Conservation (phyloP, 805 yeast species). For the Kluyveromyces siamensis region DNA sequence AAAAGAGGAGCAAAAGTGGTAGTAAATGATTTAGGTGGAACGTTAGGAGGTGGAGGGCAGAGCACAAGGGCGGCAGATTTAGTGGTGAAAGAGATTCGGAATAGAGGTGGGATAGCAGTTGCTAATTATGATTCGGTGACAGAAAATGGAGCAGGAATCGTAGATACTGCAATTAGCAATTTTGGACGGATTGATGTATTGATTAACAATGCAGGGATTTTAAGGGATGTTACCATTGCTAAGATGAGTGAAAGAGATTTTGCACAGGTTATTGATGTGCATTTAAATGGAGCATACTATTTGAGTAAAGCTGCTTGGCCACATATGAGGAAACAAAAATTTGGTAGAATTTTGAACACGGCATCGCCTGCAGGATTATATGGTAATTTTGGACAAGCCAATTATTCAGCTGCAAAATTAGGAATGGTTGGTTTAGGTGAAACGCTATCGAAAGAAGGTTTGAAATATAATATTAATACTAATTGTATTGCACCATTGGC, state of each 20-base stretch:
- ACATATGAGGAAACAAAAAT: constrained; percentile 70
- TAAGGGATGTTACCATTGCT: constrained; percentile 78
- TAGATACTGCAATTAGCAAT: constrained; percentile 74
- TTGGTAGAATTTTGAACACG: constrained; percentile 87
- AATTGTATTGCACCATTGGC: constrained; percentile 93
- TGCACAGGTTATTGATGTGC: constrained; percentile 74
- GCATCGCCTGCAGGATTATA: constrained; percentile 95
- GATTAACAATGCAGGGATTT: constrained; percentile 91
- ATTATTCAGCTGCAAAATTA: constrained; percentile 88
- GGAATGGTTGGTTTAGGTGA: constrained; percentile 89
- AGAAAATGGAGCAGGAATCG: constrained; percentile 72
- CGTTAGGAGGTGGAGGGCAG: constrained; percentile 64
- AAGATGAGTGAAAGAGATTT: constrained; percentile 81
- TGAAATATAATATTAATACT: constrained; percentile 68
- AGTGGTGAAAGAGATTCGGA: constrained; percentile 75
- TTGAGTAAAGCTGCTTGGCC: constrained; percentile 91
- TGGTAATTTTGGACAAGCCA: constrained; percentile 95
- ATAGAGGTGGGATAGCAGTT: constrained; percentile 75
- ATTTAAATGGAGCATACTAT: constrained; percentile 80
- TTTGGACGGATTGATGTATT: constrained; percentile 86
- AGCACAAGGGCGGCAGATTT: constrained; percentile 73
- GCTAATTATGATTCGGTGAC: constrained; percentile 90
- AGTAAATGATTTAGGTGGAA: constrained; percentile 88
- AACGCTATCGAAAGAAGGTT: constrained; percentile 92
- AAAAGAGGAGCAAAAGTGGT: constrained; percentile 90